These are phyloP conservation scores for Cutaneotrichosporon sp. DNA, from an alignment of 1,284 basidiomycete species.

Conservation along the genomic window DNA sequence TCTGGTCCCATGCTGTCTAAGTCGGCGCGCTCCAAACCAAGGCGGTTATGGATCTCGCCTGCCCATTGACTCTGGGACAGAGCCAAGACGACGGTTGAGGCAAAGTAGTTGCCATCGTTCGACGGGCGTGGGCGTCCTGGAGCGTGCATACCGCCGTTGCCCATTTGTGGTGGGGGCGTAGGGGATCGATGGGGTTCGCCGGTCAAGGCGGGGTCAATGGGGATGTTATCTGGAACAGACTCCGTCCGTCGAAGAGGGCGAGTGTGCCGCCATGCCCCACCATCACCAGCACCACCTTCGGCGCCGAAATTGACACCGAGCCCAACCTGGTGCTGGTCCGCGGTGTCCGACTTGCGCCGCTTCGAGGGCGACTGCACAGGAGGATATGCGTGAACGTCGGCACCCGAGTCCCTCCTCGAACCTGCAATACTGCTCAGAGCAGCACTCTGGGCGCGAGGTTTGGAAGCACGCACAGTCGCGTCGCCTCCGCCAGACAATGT, in stretches of 20 bases:
- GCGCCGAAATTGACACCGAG: conserved; percentile 22
- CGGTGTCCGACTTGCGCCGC: conserved; percentile 38
- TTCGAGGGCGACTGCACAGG: conserved; percentile 11
- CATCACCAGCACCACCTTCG: not conserved
- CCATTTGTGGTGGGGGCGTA: conserved; percentile 23
- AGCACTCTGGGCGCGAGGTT: conserved; percentile 10
- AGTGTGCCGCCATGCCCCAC: not conserved
- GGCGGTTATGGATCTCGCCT: conserved; percentile 17
- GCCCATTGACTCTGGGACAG: conserved; percentile 15
- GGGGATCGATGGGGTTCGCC: conserved; percentile 20
- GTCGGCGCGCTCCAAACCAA: conserved; percentile 27
- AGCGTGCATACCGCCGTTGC: conserved; percentile 11
- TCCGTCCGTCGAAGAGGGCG: conserved; percentile 23
- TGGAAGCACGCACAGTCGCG: conserved; percentile 10
- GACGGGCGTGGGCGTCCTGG: conserved; percentile 14
- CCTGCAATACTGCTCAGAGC: conserved; percentile 2
- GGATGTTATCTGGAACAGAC: conserved; percentile 20
- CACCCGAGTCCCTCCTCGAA: conserved; percentile 6
- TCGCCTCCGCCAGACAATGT: conserved; percentile 7
- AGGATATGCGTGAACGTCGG: not conserved
- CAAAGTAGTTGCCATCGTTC: conserved; percentile 23
- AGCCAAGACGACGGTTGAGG: conserved; percentile 18
- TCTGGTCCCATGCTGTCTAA: conserved; percentile 30
- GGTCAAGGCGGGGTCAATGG: conserved; percentile 3
- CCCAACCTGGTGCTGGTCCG: conserved; percentile 20